Evolutionary conservation across 1,284 basidiomycete genomes (phyloP), one percentile per base, ranked within the genome.

Genomic region (Puccinia coronata): DNA sequence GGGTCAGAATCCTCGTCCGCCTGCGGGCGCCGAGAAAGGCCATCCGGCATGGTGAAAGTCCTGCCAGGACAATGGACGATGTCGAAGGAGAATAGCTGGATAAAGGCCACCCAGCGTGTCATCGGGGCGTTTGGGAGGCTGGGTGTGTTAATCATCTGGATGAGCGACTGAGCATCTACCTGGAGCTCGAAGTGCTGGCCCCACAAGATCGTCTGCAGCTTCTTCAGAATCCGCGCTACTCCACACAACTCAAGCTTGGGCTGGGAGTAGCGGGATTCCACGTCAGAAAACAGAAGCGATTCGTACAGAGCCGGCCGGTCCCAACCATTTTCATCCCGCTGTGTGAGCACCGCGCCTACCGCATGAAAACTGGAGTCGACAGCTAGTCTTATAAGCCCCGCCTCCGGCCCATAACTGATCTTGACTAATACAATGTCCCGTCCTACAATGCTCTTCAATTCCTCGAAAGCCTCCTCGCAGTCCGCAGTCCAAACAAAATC

Each of bases 41-140:
- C 61, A 67, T 77, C 59, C 34, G 75, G 75, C 14, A 77, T 5
- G 9, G 75, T 77, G 20, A 65, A 77, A 31, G 43, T 31, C 34
- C 67, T 65, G 39, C 41, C 61, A 23, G 41, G 36, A 18, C 41
- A 28, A 53, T 77, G 75, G 4, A 77, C 61, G 9, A 77, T 12
- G 1, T 59, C 0, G n/a, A 63, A 77, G 34, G 75, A 77, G 47
- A 77, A 77, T 1, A 53, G 43, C 28, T 77, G 75, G 2, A 77
- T 23, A 28, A 43, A 77, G 8, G 36, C n/a, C 14, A 77, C 36
- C 57, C 75, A 77, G n/a, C 43, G 0, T 0, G 36, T 77, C 75
- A 77, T 77, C 0, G 75, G 75, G 5, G 75, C 5, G 36, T 77
- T 67, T 6, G 75, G 75, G 8, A 57, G 55, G 2, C 25, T 28